Evolutionary conservation across 2,329 filamentous ascomycete genomes (phyloP), one percentile per base, ranked within the genome.

Genomic region (Cladophialophora bantiana): DNA sequence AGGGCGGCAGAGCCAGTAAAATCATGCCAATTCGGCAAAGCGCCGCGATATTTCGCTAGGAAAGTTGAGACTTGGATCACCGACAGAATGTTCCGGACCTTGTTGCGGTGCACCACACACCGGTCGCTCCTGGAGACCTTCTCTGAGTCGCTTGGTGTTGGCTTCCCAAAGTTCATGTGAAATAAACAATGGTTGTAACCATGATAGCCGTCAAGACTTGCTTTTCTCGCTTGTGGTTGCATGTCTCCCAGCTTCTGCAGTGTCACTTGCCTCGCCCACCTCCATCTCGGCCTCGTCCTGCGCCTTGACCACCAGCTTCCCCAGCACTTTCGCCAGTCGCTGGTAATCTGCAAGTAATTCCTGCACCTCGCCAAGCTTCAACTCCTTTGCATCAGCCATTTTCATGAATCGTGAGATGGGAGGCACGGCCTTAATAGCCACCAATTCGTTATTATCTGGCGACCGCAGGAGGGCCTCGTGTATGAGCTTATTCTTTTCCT

Each of bases 381-480:
- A 81, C 55, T 94, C 91, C 0, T 85, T 85, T 0, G 89, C 88
- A 74, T 89, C 89, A 73, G 90, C 84, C 64, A 90, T 77, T 72
- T 92, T 89, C 81, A 94, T 84, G 76, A 94, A 94, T 59, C 88
- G 86, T 76, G 88, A 86, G 70, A 89, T 88, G 0, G 91, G 90
- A 32, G 90, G 90, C 6, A 86, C 66, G 10, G 71, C 64, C 58
- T 62, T 67, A 35, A 73, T 71, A 12, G 53, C 62, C 1, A 64
- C 35, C n/a, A 69, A 26, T 48, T 71, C 66, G 6, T 53, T 82
- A 38, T 90, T 81, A 75, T 86, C 88, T 13, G 82, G 81, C 1
- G 75, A 73, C 61, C 88, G 58, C 10, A 69, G 38, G 18, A 63
- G 31, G 4, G 61, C 63, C n/a, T 64, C 62, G 9, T 64, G 3